Base-by-base conservation (phyloP, 345 rosid species). In the Eucalyptus fibrosa region DNA sequence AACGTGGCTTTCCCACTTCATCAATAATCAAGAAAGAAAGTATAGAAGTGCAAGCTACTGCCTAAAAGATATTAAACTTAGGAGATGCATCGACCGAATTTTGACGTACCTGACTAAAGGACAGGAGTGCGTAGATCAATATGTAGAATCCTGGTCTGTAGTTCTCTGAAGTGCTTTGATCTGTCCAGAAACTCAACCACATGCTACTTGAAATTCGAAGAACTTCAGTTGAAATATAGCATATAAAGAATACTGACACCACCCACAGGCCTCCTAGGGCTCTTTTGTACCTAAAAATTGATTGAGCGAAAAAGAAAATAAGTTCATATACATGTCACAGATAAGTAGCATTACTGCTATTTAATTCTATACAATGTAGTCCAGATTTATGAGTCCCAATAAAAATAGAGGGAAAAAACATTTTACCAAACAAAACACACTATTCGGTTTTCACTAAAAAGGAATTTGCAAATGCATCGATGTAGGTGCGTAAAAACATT, bases 241-340 rank as follows among this genome's bases (percentile, higher is more conserved):
- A 56, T 56, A 56, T 24, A 56, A 24, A 56, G 28, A 56, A 10
- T 56, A 97, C 90, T 91, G 92, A 92, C 19, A 97, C 97, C 60
- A 95, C 98, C 99, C 97, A 95, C 44, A 95, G 91, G 89, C 99
- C 99, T 51, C 99, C 99, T 24, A 97, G 91, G 90, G 99, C 99
- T 69, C 94, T 91, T 92, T 94, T 95, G 90, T 97, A 97, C 95
- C 99, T 97, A 60, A 60, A 53, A 19, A 53, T 53, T 21, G 56
- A 53, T 19, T 53, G 56, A 53, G 56, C 5, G 2, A 19, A 53
- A 24, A 26, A 24, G 65, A 59, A 26, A 60, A 60, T 24, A 28
- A 60, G 67, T 28, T 60, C 67, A 60, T 26, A 60, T 28, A 26
- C n/a, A 60, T 60, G 67, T 26, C 32, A 26, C 67, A 12, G n/a